Conservation (phyloP, 306 rosid species). For the Ceratonia siliqua region DNA sequence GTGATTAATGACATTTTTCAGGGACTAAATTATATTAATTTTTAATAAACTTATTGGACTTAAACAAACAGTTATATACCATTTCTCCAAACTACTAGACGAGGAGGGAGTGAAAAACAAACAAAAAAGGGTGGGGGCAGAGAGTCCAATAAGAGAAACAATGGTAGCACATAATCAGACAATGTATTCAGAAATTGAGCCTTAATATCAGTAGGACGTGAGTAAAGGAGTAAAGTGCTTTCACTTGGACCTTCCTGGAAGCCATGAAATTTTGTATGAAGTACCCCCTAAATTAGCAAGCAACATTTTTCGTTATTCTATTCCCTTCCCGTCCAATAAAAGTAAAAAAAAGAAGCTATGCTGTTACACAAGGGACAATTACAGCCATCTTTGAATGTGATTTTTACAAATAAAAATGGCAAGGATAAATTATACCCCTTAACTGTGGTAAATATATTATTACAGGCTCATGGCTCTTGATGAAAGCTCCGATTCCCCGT, state of each 20-base stretch:
- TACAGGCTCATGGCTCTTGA: slow-evolving; percentile 82
- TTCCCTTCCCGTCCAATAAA: slow-evolving; percentile 31
- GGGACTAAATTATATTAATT: too few relatives aligned
- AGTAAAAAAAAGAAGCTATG: slow-evolving; percentile 35
- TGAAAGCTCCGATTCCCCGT: slow-evolving; percentile 65
- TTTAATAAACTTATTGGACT: too few relatives aligned
- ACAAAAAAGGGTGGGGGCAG: too few relatives aligned
- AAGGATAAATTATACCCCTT: slow-evolving; percentile 33
- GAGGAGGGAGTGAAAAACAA: too few relatives aligned
- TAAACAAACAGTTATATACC: too few relatives aligned
- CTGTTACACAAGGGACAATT: slow-evolving; percentile 45
- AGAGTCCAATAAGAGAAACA: neutral
- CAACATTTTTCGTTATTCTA: slow-evolving; percentile 15
- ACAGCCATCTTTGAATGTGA: slow-evolving; percentile 47
- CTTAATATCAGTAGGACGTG: neutral
- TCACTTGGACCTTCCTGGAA: neutral
- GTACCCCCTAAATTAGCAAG: slow-evolving; percentile 36
- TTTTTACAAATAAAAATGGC: slow-evolving; percentile 46
- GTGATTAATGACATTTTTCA: too few relatives aligned
- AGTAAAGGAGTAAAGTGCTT: neutral
- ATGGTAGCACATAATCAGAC: neutral
- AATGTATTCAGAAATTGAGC: neutral
- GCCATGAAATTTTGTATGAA: neutral
- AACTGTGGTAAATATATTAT: slow-evolving; percentile 36
- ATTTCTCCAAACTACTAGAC: too few relatives aligned